Evolutionary conservation across 306 rosid genomes (phyloP), one percentile per base, ranked within the genome.

Genomic region (Quercus cerris): DNA sequence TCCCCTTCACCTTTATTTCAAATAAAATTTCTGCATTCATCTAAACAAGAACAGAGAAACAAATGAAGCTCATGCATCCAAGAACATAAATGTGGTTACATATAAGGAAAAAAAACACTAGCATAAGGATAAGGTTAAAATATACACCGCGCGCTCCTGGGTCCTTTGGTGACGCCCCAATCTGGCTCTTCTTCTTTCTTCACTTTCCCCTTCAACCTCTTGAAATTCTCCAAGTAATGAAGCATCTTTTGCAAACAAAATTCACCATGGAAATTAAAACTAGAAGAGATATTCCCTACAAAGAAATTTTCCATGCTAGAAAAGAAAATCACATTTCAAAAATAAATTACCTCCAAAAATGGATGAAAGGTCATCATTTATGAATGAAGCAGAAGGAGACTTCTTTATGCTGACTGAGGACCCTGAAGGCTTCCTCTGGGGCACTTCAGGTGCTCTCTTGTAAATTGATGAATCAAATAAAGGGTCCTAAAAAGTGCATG

Each of bases 151-250:
- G 33, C 98, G 88, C 59, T 86, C 91, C 46, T 90, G 82, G 58
- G 92, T 80, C 84, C 94, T 89, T 73, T 88, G 98, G 64, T 85
- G 81, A 56, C 96, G 97, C 77, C 84, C 90, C 78, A 86, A 81
- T 88, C 99, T 89, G 6, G 96, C 90, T 78, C 57, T 93, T 80
- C 98, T 84, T 84, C 98, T 91, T 78, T 93, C 99, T 86, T 90
- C 94, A 84, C 88, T 84, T 84, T 95, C 99, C 25, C 96, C 99
- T 78, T 89, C 97, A 84, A 93, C 78, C 83, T 93, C 99, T 80
- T 84, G 51, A 38, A 93, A 93, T 74, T 81, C 83, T 51, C 64
- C 88, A 84, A 86, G 66, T 75, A 78, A 77, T 10, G 88, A 46
- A 77, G 92, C 88, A 80, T 66, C 97, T 95, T 83, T 69, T 78